These are phyloP conservation scores for Cynara cardunculus DNA, from an alignment of 129 eudicot species.

Conservation along the genomic window DNA sequence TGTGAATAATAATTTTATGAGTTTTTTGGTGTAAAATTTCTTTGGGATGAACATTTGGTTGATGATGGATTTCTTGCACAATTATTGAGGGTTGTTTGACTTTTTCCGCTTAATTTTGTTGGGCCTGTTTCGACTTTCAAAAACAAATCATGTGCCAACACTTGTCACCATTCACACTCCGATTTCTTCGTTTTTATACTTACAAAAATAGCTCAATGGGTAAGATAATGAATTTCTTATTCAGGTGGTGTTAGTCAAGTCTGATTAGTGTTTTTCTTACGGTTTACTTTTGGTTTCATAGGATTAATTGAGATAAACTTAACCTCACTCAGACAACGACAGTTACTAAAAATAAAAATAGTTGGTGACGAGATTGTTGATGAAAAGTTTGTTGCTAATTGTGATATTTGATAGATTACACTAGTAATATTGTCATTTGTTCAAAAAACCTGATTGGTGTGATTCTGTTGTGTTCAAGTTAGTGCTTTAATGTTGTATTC, in stretches of 20 bases:
- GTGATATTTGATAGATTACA: no score
- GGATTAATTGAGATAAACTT: background rate
- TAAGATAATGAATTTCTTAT: background rate
- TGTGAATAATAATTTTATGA: background rate
- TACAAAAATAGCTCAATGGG: no score
- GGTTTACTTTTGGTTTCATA: no score
- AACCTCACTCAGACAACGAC: background rate
- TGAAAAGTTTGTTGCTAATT: background rate
- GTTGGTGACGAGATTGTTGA: background rate
- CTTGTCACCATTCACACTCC: background rate
- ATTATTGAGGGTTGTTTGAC: slow-evolving; percentile 31
- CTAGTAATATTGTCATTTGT: background rate
- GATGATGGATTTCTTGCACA: slow-evolving; percentile 19
- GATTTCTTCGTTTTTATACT: background rate
- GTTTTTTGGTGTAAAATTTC: background rate
- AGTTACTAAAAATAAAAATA: background rate
- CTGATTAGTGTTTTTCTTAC: no score
- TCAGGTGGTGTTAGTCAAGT: background rate
- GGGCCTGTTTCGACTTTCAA: background rate
- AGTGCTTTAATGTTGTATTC: no score
- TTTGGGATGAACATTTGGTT: slow-evolving; percentile 25
- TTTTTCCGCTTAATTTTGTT: background rate
- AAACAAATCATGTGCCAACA: background rate
- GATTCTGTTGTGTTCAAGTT: no score
- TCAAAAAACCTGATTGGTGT: background rate